Conservation (phyloP, 139 green algal species). For the Coelastrella sp. region DNA sequence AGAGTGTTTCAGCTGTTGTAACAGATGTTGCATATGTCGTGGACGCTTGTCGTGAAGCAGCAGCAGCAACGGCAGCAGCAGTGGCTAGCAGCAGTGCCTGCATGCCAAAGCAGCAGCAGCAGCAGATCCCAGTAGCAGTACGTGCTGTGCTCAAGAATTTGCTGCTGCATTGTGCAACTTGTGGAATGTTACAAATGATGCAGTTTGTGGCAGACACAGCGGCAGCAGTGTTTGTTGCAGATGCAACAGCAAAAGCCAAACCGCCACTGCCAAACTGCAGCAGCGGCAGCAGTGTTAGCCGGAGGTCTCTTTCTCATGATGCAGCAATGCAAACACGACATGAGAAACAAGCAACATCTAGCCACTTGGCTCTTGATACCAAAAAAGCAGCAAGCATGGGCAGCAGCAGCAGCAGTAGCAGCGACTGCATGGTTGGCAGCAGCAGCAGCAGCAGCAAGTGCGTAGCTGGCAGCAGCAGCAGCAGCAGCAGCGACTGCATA, state of each 20-base stretch:
- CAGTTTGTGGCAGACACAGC: background rate
- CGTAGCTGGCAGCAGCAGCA: constrained; percentile 10
- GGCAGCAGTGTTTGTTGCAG: background rate
- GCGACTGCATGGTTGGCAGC: background rate
- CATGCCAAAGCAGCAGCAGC: background rate
- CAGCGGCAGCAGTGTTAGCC: background rate
- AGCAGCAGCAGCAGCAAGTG: too few species aligned
- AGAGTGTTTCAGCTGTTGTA: background rate
- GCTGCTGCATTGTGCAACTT: background rate
- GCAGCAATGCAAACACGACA: too few species aligned
- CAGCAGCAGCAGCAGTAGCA: constrained; percentile 7
- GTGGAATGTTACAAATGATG: background rate
- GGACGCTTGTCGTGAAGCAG: background rate
- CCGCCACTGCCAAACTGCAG: background rate
- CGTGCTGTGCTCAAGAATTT: background rate
- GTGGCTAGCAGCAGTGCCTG: background rate
- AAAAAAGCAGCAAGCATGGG: constrained; percentile 39
- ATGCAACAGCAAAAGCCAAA: too few species aligned
- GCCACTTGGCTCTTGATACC: too few species aligned
- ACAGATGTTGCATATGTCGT: background rate
- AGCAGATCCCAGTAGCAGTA: background rate
- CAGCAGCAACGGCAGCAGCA: background rate
- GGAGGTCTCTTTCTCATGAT: too few species aligned
- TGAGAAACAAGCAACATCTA: too few species aligned
- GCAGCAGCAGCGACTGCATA: background rate